phyloP scores from a whole-genome alignment of 495 filamentous ascomycete genomes.

The Aspergillus kassunensis region DNA sequence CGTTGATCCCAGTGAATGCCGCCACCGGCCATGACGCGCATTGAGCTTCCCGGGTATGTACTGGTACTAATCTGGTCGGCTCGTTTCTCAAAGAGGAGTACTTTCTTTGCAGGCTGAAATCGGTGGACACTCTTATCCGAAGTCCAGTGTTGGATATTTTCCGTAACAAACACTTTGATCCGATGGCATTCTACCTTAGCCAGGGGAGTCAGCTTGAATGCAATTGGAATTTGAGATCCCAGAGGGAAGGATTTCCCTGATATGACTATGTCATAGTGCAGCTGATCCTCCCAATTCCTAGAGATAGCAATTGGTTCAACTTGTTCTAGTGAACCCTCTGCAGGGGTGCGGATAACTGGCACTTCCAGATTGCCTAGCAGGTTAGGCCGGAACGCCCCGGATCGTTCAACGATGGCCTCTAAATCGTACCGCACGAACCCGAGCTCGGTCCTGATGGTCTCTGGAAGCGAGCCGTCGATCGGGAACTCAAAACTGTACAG shows the following conservation, averaged over 20 bases:
- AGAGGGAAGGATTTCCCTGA: slow-evolving; percentile 97
- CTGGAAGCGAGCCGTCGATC: slow-evolving; percentile 85
- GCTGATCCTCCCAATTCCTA: slow-evolving; percentile 94
- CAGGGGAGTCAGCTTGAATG: slow-evolving; percentile 93
- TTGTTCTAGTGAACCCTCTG: slow-evolving; percentile 88
- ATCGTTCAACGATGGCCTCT: slow-evolving; percentile 81
- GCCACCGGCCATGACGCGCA: slow-evolving; percentile 76
- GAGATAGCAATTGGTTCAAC: slow-evolving; percentile 97
- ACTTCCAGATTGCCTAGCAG: slow-evolving; percentile 82
- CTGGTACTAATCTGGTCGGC: slow-evolving; percentile 75
- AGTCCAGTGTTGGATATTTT: slow-evolving; percentile 92
- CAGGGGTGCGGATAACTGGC: slow-evolving; percentile 78
- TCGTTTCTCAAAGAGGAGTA: slow-evolving; percentile 84
- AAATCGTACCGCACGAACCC: slow-evolving; percentile 87
- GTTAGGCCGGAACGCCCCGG: slow-evolving; percentile 90
- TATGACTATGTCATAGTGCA: slow-evolving; percentile 98
- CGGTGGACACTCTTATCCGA: slow-evolving; percentile 83
- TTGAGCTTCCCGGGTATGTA: slow-evolving; percentile 73
- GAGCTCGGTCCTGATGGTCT: slow-evolving; percentile 86
- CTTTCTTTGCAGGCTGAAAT: slow-evolving; percentile 77
- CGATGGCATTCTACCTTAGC: slow-evolving; percentile 96
- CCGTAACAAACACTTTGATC: slow-evolving; percentile 91
- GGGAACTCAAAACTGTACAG: slow-evolving; percentile 94
- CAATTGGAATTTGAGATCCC: slow-evolving; percentile 88
- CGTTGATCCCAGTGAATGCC: slow-evolving; percentile 66